Evolutionary conservation across 768 basidiomycete genomes (phyloP).

Genomic region (Rhizopogon vesiculosus): DNA sequence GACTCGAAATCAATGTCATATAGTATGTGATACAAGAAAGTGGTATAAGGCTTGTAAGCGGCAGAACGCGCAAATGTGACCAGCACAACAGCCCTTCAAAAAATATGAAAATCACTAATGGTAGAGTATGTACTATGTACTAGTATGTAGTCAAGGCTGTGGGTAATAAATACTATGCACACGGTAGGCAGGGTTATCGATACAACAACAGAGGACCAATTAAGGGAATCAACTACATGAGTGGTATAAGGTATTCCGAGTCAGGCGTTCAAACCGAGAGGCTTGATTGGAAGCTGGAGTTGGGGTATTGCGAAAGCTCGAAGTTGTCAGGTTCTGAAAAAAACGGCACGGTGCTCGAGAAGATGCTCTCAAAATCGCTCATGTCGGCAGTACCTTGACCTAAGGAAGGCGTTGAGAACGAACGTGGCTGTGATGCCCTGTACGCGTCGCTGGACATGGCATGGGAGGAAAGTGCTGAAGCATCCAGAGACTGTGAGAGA

Average conservation of each 20-base stretch:
- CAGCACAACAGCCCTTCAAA: not conserved
- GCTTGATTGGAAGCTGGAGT: constrained; percentile 17
- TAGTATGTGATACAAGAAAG: not conserved
- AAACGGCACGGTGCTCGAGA: constrained; percentile 21
- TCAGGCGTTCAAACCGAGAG: not conserved
- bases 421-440: constrained; percentile 13
- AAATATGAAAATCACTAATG: not conserved
- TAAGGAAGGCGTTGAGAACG: constrained; percentile 12
- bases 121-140: constrained; percentile 1
- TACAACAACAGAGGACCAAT: not conserved
- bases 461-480: constrained; percentile 15
- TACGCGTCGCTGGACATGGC: constrained; percentile 10
- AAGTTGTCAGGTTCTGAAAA: constrained; percentile 19
- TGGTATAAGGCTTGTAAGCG: not conserved
- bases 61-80: not conserved
- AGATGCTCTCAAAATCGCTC: constrained; percentile 15
- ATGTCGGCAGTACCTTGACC: not conserved
- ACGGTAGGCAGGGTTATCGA: not conserved
- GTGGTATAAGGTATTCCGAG: constrained; percentile 14
- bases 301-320: constrained; percentile 19
- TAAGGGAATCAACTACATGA: not conserved
- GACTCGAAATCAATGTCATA: not conserved
- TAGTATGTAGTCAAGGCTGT: not conserved
- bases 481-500: constrained; percentile 24
- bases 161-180: not conserved